Evolutionary conservation across 164 flowering plant species (phyloP), one percentile per base, ranked within the genome.

Genomic region (Tetracentron sinense): DNA sequence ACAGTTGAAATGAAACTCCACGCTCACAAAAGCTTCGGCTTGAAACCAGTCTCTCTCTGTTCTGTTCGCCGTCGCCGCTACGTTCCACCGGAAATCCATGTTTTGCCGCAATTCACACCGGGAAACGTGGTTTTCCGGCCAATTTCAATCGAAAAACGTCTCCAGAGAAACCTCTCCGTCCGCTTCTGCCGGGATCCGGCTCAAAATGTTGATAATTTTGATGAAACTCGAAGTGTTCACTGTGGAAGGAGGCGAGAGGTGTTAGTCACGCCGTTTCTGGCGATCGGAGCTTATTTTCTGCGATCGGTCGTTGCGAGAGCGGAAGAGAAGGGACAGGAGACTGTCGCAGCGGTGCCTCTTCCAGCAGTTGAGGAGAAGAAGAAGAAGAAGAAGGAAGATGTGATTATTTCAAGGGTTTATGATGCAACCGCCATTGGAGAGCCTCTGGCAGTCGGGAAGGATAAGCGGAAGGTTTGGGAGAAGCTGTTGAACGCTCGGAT

Each of bases 381-480:
- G 65, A 65, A 42, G 54, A 62, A 60, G 75, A 68, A 70, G 68
- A 61, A 61, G 75, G 84, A 88, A 73, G 85, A 74, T 47, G 80
- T 68, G 71, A 76, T 78, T 12, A 63, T 42, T 33, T 85, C 96
- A 69, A 89, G 98, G 80, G 75, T 94, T 17, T 94, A 94, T 68
- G 98, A 94, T 66, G 95, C 97, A 46, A 81, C 95, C 67, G 90
- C 58, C 48, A 89, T 94, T 2, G 98, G 98, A 54, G 98, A 94
- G 80, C 98, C 98, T 29, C 19, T 80, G 74, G 96, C 96, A 12
- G 61, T 89, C 48, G 98, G 97, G 67, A 94, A 89, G 75, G 98
- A 90, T 53, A 87, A 77, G 85, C 63, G 71, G 42, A 89, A 74
- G 74, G 90, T 89, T 53, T 94, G 96, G 98, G 98, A 94, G 82